phyloP scores from a whole-genome alignment of 2,329 filamentous ascomycete genomes.

The Penicillium sp. region DNA sequence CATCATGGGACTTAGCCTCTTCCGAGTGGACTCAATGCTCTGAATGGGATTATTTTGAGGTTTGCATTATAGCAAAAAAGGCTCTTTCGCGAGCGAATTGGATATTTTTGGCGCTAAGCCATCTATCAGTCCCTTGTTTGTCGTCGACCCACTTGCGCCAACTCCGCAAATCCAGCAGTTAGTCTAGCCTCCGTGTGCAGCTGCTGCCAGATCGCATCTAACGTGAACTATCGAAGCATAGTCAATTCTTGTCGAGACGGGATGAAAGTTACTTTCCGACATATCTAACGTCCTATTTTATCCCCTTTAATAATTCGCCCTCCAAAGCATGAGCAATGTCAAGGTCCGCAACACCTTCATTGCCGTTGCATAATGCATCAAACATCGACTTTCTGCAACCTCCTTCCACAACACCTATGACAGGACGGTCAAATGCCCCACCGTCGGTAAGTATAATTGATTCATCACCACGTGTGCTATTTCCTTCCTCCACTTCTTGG shows the following conservation, averaged over 20 bases:
- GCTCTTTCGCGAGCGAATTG: background rate
- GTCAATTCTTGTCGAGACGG: constrained; percentile 21
- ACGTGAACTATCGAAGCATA: constrained; percentile 20
- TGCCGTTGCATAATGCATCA: constrained; percentile 57
- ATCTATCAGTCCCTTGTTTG: background rate
- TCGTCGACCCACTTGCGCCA: constrained; percentile 5
- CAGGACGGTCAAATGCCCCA: constrained; percentile 27
- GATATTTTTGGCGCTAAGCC: background rate
- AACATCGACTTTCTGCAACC: constrained; percentile 28
- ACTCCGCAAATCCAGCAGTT: constrained; percentile 4
- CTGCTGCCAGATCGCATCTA: constrained; percentile 34
- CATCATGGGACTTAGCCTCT: constrained; percentile 21
- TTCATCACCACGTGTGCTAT: background rate
- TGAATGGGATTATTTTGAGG: constrained; percentile 2
- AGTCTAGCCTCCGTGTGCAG: constrained; percentile 17
- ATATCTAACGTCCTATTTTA: constrained; percentile 15
- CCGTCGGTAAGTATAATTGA: constrained; percentile 34
- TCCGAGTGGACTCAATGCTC: constrained; percentile 10
- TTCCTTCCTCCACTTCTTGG: background rate
- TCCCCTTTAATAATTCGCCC: constrained; percentile 3
- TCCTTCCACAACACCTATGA: constrained; percentile 29
- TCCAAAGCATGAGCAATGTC: constrained; percentile 58
- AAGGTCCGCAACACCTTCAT: constrained; percentile 57
- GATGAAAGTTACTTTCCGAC: constrained; percentile 26
- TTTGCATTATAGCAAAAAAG: background rate